Evolutionary conservation across 345 rosid genomes (phyloP).

Genomic region (Boechera divaricarpa): DNA sequence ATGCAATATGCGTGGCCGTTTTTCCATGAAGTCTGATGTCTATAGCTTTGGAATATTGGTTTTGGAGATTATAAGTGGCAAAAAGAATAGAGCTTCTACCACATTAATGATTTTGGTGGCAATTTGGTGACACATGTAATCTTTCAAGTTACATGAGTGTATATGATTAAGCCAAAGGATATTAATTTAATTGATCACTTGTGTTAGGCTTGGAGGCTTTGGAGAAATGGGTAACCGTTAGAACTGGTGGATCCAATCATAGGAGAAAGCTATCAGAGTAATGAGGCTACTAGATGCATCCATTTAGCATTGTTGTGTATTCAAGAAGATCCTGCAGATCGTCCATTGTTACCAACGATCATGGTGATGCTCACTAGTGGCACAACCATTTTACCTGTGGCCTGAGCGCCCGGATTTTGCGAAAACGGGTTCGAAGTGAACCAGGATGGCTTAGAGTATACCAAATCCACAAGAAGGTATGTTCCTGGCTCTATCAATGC

Average conservation of each 20-base stretch:
- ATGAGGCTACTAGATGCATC: conserved; percentile 21
- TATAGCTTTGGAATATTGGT: conserved; percentile 38
- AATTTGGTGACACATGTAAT: conserved; percentile 41
- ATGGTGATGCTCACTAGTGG: no score
- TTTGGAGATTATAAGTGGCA: conserved; percentile 22
- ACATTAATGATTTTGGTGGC: conserved; percentile 10
- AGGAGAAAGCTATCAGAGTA: background rate
- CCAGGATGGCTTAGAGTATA: no score
- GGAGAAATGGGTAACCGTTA: conserved; percentile 1
- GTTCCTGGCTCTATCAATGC: no score
- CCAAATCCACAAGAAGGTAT: no score
- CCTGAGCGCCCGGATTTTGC: no score
- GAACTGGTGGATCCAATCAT: conserved; percentile 6
- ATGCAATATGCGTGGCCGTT: conserved; percentile 21
- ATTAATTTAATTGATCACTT: background rate
- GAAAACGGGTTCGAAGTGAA: no score
- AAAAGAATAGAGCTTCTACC: conserved; percentile 6
- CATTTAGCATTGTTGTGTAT: conserved; percentile 23
- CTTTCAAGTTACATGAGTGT: background rate
- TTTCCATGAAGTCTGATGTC: conserved; percentile 35
- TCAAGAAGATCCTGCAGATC: no score
- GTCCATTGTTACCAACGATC: no score
- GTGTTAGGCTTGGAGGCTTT: conserved; percentile 31
- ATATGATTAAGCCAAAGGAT: background rate
- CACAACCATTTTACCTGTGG: no score